Base-by-base conservation (phyloP, 225 moss, liverwort and hornwort species). In the Marchantia polymorpha region DNA sequence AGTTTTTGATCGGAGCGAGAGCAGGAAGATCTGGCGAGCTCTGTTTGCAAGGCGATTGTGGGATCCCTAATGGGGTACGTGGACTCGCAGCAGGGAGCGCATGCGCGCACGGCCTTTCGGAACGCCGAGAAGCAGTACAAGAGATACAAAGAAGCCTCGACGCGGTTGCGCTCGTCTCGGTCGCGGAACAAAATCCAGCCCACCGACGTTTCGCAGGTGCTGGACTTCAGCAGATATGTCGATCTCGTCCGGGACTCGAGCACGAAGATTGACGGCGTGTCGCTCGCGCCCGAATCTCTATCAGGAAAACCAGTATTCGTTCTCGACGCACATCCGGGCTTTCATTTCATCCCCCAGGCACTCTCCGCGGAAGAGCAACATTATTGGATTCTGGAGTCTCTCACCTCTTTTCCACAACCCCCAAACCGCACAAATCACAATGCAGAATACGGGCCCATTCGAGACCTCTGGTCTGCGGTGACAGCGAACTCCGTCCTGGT, bases 351-450 rank as follows among this genome's bases (percentile, higher is more conserved):
- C 79, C 93, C 95, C 23, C 88, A 83, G 82, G 95, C 92, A 54
- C 85, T 99, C 47, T 82, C 87, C 8, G 64, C 85, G 48, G 83
- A 84, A 48, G 90, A 99, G 70, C 99, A 99, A 79, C 79, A 88
- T 52, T 83, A 78, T 77, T 95, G 90, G 95, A 89, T 93, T 53
- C 82, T 81, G 79, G 86, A 94, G 82, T 93, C 90, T 60, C 84
- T 99, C 83, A 80, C 84, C 58, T 87, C 80, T 10, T 95, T 95
- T 67, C 91, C 93, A 17, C 90, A 99, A 76, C 95, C 99, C 69
- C 93, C 95, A 9, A 99, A 99, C 84, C 93, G 95, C 59, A 99
- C 99, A 14, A 99, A 95, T 78, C 95, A 99, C 84, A 91, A 93
- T 82, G 93, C 91, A 46, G 55, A 90, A 54, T 93, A 90, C 82